Percentiles rank a stretch among this genome's conserved stretches.
phyloP scores from a whole-genome alignment of 129 eudicot genomes.

The Artemisia tridentata region DNA sequence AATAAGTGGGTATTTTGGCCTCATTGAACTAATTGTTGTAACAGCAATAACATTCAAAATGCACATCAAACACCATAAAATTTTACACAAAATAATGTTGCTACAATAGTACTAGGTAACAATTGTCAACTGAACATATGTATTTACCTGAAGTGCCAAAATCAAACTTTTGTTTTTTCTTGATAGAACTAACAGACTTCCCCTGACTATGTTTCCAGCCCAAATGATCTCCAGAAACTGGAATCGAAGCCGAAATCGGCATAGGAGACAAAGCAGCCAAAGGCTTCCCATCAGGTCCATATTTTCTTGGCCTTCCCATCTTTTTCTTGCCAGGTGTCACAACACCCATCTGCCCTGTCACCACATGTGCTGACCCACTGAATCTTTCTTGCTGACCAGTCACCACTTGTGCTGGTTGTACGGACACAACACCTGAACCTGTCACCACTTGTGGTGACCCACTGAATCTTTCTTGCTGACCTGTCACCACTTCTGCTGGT shows the following conservation, averaged over 20 bases:
- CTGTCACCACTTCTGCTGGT: too few species aligned
- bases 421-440: not conserved
- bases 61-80: too few species aligned
- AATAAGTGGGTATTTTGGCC: too few species aligned
- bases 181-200: conserved; percentile 39
- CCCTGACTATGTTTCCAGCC: conserved; percentile 60
- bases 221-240: conserved; percentile 68
- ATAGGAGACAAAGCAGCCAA: conserved; percentile 67
- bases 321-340: conserved; percentile 46
- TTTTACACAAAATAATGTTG: too few species aligned
- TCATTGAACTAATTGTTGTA: too few species aligned
- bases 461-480: conserved; percentile 17
- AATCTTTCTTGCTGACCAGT: conserved; percentile 1
- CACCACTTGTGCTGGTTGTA: too few species aligned
- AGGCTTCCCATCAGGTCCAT: conserved; percentile 52
- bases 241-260: conserved; percentile 94
- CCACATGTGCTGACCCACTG: conserved; percentile 25
- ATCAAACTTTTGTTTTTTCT: conserved; percentile 63
- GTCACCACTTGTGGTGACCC: conserved; percentile 20
- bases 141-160: conserved; percentile 45
- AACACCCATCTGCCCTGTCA: conserved; percentile 2
- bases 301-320: conserved; percentile 92
- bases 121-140: not conserved
- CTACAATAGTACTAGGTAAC: too few species aligned
- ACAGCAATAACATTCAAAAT: too few species aligned